Percentiles rank a stretch among this genome's conserved stretches.
Evolutionary conservation across 257 asterid genomes (phyloP).

Genomic region (Plantago major): DNA sequence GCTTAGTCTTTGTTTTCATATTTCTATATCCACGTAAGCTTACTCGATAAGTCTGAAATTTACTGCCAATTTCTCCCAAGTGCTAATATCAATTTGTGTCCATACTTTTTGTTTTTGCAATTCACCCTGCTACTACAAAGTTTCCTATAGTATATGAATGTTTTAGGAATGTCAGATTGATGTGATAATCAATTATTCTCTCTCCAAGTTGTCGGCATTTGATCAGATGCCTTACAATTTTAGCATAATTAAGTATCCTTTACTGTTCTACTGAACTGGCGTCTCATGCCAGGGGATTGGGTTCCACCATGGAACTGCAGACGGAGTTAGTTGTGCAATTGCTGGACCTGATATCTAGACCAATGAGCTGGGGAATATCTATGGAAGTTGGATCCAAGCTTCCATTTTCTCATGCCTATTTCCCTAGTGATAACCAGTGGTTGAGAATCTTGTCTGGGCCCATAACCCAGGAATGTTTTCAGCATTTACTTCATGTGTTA

Average conservation of each 20-base stretch:
- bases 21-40: constrained; percentile 1
- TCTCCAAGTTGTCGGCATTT: background rate
- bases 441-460: constrained; percentile 57
- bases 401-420: constrained; percentile 68
- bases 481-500: constrained; percentile 41
- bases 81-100: constrained; percentile 6
- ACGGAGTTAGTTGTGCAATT: constrained; percentile 41
- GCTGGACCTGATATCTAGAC: constrained; percentile 66
- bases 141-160: background rate
- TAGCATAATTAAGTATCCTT: constrained; percentile 18
- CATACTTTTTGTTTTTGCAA: constrained; percentile 5
- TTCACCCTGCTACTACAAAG: background rate
- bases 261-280: constrained; percentile 33
- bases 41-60: background rate
- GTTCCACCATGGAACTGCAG: constrained; percentile 62
- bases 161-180: background rate
- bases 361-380: constrained; percentile 78
- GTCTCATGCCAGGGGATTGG: constrained; percentile 69
- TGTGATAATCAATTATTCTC: background rate
- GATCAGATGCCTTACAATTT: constrained; percentile 8
- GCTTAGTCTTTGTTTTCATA: constrained; percentile 8
- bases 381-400: constrained; percentile 57
- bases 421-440: constrained; percentile 43
- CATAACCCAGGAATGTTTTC: constrained; percentile 39
- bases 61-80: background rate